phyloP scores from a whole-genome alignment of 495 filamentous ascomycete genomes.

The Penicillium ucsense region DNA sequence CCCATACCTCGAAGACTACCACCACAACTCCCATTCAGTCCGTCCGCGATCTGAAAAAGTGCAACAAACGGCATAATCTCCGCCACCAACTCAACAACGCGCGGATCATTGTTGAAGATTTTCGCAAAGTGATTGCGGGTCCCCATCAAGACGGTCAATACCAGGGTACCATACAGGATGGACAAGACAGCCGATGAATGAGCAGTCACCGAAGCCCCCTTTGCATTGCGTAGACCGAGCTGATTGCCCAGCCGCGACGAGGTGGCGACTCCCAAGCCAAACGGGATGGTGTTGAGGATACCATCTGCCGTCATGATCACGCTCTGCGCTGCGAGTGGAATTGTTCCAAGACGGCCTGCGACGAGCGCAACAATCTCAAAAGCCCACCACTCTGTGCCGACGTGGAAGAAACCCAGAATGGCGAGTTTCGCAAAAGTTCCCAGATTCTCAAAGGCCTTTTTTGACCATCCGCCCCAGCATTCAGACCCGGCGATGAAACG shows the following conservation, averaged over 20 bases:
- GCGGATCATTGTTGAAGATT: constrained; percentile 73
- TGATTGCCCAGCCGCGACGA: constrained; percentile 75
- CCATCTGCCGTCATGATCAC: constrained; percentile 95
- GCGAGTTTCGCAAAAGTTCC: constrained; percentile 70
- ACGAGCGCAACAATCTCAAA: constrained; percentile 92
- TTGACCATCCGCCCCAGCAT: constrained; percentile 77
- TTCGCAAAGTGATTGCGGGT: constrained; percentile 69
- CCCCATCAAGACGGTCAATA: constrained; percentile 64
- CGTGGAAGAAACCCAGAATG: constrained; percentile 70
- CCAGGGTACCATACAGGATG: constrained; percentile 54
- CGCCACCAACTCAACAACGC: constrained; percentile 67
- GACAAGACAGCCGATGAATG: constrained; percentile 72
- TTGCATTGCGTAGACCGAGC: constrained; percentile 59
- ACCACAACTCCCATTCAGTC: constrained; percentile 76
- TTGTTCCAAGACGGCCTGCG: constrained; percentile 73
- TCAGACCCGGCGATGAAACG: constrained; percentile 61
- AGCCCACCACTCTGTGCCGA: constrained; percentile 94
- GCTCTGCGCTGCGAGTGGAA: constrained; percentile 75
- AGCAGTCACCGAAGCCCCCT: constrained; percentile 61
- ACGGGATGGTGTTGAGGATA: constrained; percentile 87
- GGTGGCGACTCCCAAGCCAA: constrained; percentile 79
- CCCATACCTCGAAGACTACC: constrained; percentile 80
- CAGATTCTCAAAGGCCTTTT: constrained; percentile 52
- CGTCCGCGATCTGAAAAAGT: constrained; percentile 91
- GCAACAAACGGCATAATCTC: constrained; percentile 83